These are phyloP conservation scores for Penicillium sp. DNA, from an alignment of 2,329 filamentous ascomycete species.

Conservation along the genomic window DNA sequence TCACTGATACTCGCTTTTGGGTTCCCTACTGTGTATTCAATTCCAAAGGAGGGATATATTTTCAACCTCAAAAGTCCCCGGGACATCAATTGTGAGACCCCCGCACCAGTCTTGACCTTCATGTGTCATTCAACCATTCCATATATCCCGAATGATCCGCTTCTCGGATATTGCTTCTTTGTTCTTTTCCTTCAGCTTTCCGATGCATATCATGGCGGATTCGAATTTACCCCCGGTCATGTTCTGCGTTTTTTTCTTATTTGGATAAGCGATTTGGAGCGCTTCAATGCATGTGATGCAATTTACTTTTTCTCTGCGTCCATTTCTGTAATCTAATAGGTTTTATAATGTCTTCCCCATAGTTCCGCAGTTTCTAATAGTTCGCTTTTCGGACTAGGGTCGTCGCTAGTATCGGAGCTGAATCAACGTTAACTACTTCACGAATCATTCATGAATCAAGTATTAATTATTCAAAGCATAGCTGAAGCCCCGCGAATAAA, in stretches of 20 bases:
- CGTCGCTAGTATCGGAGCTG: neutral
- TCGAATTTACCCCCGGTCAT: conserved; percentile 1
- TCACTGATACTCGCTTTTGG: neutral
- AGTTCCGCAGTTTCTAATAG: neutral
- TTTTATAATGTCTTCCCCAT: neutral
- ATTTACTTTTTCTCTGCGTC: neutral
- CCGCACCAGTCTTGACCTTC: neutral
- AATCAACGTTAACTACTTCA: neutral
- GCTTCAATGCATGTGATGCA: conserved; percentile 9
- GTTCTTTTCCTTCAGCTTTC: conserved; percentile 4
- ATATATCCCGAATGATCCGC: conserved; percentile 3
- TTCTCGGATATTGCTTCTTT: conserved; percentile 2
- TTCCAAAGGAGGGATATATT: neutral
- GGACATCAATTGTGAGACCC: neutral
- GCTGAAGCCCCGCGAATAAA: neutral
- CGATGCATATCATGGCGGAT: conserved; percentile 18
- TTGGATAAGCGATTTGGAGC: conserved; percentile 8
- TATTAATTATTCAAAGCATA: neutral
- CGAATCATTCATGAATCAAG: neutral
- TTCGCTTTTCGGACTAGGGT: too few relatives aligned
- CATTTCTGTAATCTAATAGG: neutral
- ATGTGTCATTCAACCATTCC: neutral
- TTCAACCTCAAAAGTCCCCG: neutral
- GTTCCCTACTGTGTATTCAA: neutral
- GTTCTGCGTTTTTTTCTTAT: conserved; percentile 1